These are phyloP conservation scores for Exophiala alcalophila DNA, from an alignment of 2,329 filamentous ascomycete genomes.

Conservation along the genomic window DNA sequence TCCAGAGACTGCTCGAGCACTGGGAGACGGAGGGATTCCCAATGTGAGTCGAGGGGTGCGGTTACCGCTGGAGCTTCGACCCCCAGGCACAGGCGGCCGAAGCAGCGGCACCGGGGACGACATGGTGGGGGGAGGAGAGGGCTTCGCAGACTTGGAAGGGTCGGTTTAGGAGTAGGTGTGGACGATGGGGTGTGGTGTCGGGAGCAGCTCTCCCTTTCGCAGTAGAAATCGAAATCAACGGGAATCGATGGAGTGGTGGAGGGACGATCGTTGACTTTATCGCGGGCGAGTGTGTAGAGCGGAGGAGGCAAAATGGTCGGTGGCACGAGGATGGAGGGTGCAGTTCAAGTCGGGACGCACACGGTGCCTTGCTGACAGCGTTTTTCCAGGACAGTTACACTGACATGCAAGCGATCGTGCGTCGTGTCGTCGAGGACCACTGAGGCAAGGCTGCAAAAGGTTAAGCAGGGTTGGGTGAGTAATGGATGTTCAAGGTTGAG, in stretches of 20 bases:
- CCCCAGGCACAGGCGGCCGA: constrained; percentile 75
- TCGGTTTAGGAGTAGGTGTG: background rate
- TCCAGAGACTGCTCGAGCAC: constrained; percentile 69
- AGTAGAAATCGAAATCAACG: background rate
- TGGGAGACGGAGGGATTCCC: constrained; percentile 84
- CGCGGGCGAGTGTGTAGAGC: constrained; percentile 4
- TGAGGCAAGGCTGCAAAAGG: constrained; percentile 1
- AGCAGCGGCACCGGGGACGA: constrained; percentile 76
- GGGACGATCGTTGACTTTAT: constrained; percentile 2
- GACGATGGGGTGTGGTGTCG: background rate
- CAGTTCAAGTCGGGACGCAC: constrained; percentile 8
- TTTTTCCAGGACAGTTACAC: constrained; percentile 1
- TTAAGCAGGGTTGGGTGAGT: background rate
- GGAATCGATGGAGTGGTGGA: background rate
- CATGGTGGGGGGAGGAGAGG: constrained; percentile 54
- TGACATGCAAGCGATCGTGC: too few relatives aligned
- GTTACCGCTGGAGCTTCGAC: constrained; percentile 58
- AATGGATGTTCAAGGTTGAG: too few relatives aligned
- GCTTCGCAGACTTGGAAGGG: background rate
- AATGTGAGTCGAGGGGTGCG: constrained; percentile 77
- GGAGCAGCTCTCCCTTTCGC: constrained; percentile 1
- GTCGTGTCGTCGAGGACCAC: too few relatives aligned
- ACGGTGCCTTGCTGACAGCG: constrained; percentile 8
- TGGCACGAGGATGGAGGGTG: constrained; percentile 16
- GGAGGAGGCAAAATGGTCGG: constrained; percentile 2